These are phyloP conservation scores for Alternaria sp. DNA, from an alignment of 2,329 filamentous ascomycete genomes.

Conservation along the genomic window DNA sequence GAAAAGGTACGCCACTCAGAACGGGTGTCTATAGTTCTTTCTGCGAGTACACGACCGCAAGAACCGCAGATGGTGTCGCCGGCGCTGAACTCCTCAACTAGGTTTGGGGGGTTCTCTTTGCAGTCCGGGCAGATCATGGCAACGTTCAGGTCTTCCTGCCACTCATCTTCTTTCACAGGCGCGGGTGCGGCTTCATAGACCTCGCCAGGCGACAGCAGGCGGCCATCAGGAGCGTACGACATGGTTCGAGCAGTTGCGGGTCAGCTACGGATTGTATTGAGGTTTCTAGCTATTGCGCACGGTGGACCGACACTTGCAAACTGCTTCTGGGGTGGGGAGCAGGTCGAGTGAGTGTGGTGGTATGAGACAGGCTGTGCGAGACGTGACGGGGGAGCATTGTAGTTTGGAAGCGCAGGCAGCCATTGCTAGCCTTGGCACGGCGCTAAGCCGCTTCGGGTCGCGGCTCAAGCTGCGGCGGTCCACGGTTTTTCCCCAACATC, in stretches of 20 bases:
- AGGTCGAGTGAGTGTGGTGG: constrained; percentile 31
- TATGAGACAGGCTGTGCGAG: constrained; percentile 28
- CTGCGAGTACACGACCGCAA: constrained; percentile 89
- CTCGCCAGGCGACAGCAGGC: constrained; percentile 56
- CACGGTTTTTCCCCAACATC: constrained; percentile 30
- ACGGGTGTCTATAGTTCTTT: constrained; percentile 91
- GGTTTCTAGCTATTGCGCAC: constrained; percentile 26
- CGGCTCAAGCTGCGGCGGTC: constrained; percentile 32
- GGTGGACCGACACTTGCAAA: constrained; percentile 23
- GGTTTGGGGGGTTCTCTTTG: constrained; percentile 87
- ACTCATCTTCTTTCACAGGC: constrained; percentile 57
- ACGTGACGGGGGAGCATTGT: constrained; percentile 2
- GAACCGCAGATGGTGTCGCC: constrained; percentile 92
- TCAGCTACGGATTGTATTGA: constrained; percentile 19
- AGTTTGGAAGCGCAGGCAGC: constrained; percentile 14
- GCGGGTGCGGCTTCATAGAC: constrained; percentile 52
- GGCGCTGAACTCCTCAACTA: constrained; percentile 90
- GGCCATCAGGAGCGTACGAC: constrained; percentile 47
- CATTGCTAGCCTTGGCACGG: constrained; percentile 18
- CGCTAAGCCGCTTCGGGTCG: constrained; percentile 32
- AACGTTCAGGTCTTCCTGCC: constrained; percentile 86
- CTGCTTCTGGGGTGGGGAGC: constrained; percentile 26
- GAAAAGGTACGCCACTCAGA: constrained; percentile 99
- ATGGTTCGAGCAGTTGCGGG: constrained; percentile 29
- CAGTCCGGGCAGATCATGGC: constrained; percentile 88